phyloP scores from a whole-genome alignment of 192 early-diverging fungal species.

The Dissophora ornata region DNA sequence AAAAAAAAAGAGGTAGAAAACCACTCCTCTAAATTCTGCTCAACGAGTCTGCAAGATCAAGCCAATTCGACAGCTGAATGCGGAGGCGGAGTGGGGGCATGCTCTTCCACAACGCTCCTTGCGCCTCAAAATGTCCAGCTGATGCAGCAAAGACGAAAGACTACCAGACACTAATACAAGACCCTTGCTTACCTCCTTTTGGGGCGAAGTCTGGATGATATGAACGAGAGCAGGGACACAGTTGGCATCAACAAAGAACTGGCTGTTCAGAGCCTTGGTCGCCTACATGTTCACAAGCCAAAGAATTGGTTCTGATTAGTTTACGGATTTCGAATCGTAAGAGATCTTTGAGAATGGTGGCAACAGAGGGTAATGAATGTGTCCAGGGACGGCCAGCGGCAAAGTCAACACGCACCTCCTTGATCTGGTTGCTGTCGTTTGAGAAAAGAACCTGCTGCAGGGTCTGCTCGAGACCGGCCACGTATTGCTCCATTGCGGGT shows the following conservation, averaged over 20 bases:
- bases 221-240: slow-evolving; percentile 88
- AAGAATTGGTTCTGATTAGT: neutral
- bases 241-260: slow-evolving; percentile 74
- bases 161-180: no score
- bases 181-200: slow-evolving; percentile 68
- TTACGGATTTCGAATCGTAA: no score
- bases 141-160: no score
- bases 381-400: neutral
- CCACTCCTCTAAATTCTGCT: slow-evolving; percentile 15
- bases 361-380: neutral
- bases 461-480: slow-evolving; percentile 64
- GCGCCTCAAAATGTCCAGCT: no score
- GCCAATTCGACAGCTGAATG: no score
- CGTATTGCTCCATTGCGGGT: slow-evolving; percentile 64
- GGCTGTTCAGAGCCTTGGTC: slow-evolving; percentile 77
- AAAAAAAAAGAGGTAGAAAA: neutral
- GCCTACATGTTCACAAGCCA: slow-evolving; percentile 53
- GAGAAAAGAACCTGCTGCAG: slow-evolving; percentile 67
- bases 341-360: no score
- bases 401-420: slow-evolving; percentile 33
- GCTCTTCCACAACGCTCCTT: no score
- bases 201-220: slow-evolving; percentile 71
- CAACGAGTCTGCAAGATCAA: no score
- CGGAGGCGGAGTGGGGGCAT: no score
- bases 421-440: slow-evolving; percentile 67